Evolutionary conservation across 2,329 filamentous ascomycete genomes (phyloP), one percentile per base, ranked within the genome.

Genomic region (Huntiella abstrusa): DNA sequence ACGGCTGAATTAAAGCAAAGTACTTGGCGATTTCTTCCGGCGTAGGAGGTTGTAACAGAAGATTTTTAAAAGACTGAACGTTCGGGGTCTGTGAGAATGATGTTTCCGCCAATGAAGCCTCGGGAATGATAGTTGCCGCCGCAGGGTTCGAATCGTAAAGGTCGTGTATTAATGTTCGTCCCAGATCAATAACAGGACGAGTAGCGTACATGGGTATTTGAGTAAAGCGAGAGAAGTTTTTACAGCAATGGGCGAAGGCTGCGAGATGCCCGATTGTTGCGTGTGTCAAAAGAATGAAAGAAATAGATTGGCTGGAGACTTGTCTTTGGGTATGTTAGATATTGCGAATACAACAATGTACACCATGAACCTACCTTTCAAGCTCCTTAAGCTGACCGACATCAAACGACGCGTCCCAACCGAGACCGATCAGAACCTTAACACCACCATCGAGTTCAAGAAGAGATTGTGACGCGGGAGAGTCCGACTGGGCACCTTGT

Each of bases 151-250:
- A 95, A 6, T 81, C 75, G 59, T 98, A 98, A 7, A 96, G 70
- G 57, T 98, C 91, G 60, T 94, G 86, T 16, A 92, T 69, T 19
- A 96, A 70, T 1, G 86, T 93, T 36, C 88, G 81, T 15, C 91
- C 91, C 40, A 98, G 77, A 37, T 91, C 83, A 56, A 95, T 87
- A 54, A 98, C 86, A 7, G 91, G 91, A 35, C 79, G 78, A 4
- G 91, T 98, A 47, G 91, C 91, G 63, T 95, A 98, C 49, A 94
- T 78, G 36, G 91, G 91, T 51, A 98, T 86, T 57, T 86, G 80
- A 7, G 80, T 81, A 63, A 98, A 98, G 41, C 84, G 70, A 40
- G 91, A 86, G 52, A 96, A 82, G 61, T 95, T 80, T 62, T 94
- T 94, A 77, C 91, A 96, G 67, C 87, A 95, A 61, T 96, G 87